Evolutionary conservation across 768 basidiomycete species (phyloP).

Genomic region (Suillus subaureus): DNA sequence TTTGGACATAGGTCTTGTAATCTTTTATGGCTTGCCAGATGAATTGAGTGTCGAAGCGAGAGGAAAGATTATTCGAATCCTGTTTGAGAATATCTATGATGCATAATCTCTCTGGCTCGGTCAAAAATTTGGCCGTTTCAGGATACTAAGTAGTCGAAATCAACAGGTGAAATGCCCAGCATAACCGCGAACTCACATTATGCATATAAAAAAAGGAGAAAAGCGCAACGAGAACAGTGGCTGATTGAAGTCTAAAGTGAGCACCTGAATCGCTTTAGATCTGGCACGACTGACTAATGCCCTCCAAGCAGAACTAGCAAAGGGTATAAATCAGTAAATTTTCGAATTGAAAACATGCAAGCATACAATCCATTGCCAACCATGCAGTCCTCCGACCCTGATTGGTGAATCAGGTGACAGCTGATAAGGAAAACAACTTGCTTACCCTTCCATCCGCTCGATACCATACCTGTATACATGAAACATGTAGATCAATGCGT

Average conservation of each 20-base stretch:
- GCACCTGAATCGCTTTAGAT: not conserved
- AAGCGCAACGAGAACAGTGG: conserved; percentile 22
- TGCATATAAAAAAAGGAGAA: conserved; percentile 52
- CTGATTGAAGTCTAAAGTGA: conserved; percentile 15
- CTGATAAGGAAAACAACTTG: conserved; percentile 21
- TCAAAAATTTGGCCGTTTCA: conserved; percentile 58
- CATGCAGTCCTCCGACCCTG: conserved; percentile 31
- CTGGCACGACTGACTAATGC: conserved; percentile 22
- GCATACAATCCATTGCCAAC: conserved; percentile 42
- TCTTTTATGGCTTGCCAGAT: conserved; percentile 52
- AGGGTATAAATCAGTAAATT: not conserved
- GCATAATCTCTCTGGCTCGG: conserved; percentile 41
- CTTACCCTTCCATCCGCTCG: conserved; percentile 37
- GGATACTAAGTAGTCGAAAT: conserved; percentile 43
- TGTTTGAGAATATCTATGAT: conserved; percentile 45
- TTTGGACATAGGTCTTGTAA: conserved; percentile 41
- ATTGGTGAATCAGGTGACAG: not conserved
- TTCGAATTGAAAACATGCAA: not conserved
- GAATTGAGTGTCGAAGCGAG: conserved; percentile 45
- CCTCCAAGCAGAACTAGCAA: conserved; percentile 35
- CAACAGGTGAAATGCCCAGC: not conserved
- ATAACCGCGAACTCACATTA: conserved; percentile 39
- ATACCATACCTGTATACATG: conserved; percentile 34
- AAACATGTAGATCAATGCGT: not conserved
- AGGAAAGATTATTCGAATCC: conserved; percentile 46